phyloP scores from a whole-genome alignment of 2,329 filamentous ascomycete species.

The Talaromyces sp. region DNA sequence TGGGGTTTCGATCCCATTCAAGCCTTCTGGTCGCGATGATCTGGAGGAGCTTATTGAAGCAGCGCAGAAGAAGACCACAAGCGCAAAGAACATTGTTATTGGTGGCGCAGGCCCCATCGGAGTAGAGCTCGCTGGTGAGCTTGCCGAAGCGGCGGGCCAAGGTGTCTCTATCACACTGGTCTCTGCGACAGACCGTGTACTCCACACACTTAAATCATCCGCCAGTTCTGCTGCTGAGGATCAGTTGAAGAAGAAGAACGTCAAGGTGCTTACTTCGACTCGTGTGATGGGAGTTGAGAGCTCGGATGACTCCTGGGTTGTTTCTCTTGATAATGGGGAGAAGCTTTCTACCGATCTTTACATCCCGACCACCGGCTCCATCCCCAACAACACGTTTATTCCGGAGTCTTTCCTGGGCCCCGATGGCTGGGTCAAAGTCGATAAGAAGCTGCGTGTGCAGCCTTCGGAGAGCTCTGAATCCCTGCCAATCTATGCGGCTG shows the following conservation, averaged over 20 bases:
- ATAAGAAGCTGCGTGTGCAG: constrained; percentile 37
- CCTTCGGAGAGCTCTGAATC: constrained; percentile 8
- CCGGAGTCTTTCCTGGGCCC: constrained; percentile 50
- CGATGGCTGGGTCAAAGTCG: constrained; percentile 53
- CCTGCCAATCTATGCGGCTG: constrained; percentile 33
- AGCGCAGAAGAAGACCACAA: constrained; percentile 37
- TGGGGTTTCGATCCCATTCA: constrained; percentile 42
- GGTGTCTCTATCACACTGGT: constrained; percentile 38
- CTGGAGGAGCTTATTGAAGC: constrained; percentile 36
- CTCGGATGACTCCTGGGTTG: constrained; percentile 40
- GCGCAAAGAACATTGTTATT: constrained; percentile 50
- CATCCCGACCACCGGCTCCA: constrained; percentile 55
- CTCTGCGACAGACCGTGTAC: constrained; percentile 35
- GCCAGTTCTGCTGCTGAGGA: constrained; percentile 47
- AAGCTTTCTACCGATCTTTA: constrained; percentile 54
- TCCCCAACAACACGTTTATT: constrained; percentile 57
- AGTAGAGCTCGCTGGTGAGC: constrained; percentile 54
- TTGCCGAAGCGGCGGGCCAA: constrained; percentile 42
- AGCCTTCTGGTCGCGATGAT: constrained; percentile 45
- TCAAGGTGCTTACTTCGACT: constrained; percentile 45
- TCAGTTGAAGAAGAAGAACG: constrained; percentile 51
- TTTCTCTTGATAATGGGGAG: constrained; percentile 51
- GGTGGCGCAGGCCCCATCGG: constrained; percentile 54
- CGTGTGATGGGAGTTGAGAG: constrained; percentile 37
- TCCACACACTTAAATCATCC: constrained; percentile 32